Conservation (phyloP, 1,284 basidiomycete genomes). For the Naganishia sp. region DNA sequence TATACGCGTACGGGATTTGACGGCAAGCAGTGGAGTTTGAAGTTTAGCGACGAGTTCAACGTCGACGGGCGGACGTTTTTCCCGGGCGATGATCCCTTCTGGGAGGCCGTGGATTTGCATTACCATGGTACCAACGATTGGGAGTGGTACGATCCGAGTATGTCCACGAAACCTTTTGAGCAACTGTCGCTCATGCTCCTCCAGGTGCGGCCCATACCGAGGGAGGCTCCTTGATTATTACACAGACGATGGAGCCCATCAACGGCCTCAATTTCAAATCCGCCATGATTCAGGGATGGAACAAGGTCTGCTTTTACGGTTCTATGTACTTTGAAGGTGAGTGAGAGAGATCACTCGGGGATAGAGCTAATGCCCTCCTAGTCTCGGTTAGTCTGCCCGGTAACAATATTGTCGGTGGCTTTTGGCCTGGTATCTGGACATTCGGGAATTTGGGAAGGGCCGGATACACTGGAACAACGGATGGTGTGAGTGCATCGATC, state of each 20-base stretch:
- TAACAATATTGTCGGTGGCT: constrained; percentile 50
- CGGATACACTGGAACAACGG: constrained; percentile 65
- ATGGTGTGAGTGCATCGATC: constrained; percentile 66
- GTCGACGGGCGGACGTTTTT: constrained; percentile 60
- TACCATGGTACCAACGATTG: constrained; percentile 60
- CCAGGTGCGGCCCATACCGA: constrained; percentile 73
- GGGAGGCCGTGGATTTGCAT: constrained; percentile 56
- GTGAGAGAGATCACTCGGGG: constrained; percentile 36
- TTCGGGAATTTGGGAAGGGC: constrained; percentile 57
- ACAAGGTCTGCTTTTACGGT: constrained; percentile 54
- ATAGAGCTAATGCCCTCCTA: constrained; percentile 1
- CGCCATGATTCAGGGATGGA: constrained; percentile 60
- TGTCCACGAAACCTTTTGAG: background rate
- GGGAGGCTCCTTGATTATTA: constrained; percentile 79
- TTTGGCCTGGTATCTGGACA: constrained; percentile 58
- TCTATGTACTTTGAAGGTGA: constrained; percentile 50
- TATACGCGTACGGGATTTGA: constrained; percentile 67
- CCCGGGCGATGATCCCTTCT: constrained; percentile 58
- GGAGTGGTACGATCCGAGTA: constrained; percentile 67
- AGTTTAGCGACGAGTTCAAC: constrained; percentile 88
- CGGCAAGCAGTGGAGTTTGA: constrained; percentile 66
- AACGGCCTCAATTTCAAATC: constrained; percentile 74
- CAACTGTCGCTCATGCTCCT: constrained; percentile 64
- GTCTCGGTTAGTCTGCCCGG: constrained; percentile 50
- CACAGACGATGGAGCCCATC: constrained; percentile 64